Evolutionary conservation across 2,329 filamentous ascomycete species (phyloP), one percentile per base, ranked within the genome.

Genomic region (Colletotrichum liriopes): DNA sequence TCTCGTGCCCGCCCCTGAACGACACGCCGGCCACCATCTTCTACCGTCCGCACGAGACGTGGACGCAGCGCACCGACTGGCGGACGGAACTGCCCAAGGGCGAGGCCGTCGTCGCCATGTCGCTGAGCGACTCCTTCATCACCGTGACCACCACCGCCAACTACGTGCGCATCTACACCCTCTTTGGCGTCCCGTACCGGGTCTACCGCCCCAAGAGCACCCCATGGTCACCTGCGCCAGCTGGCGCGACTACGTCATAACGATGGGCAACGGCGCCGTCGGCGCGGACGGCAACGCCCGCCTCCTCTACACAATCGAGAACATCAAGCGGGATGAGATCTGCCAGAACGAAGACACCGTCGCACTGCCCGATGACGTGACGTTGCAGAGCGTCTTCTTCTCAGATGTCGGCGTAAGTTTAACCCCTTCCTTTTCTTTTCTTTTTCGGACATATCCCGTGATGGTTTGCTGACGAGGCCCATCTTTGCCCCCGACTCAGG

Each of bases 221-320:
- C 3, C 96, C 1, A 93, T 94, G 63, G 95, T 99, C 26, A 96
- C 95, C 0, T 99, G 96, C 78, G 94, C 95, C 0, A 96, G 94
- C 76, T 98, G 94, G 94, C 89, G 93, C 75, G 95, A 99, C 84
- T 98, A 98, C 81, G 92, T 99, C n/a, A 89, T 98, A 79, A 98
- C 95, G 0, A 90, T 99, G 76, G 96, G 96, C 65, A 99, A 99
- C 77, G 97, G 97, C 0, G 91, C 96, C 0, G 89, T 97, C 43
- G 92, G 92, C 16, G 89, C 91, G 12, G 92, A 96, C 78, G 96
- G 96, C 23, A 89, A 87, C 68, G 91, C 94, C 0, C 92, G 92
- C 54, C 88, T 99, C 35, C 86, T 94, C 11, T 99, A 98, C 84
- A 95, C 94, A 0, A 96, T 99, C 77, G 94, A 98, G 79, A 97